Conservation (phyloP, 2,329 filamentous ascomycete genomes). For the Stromatinia cepivora region DNA sequence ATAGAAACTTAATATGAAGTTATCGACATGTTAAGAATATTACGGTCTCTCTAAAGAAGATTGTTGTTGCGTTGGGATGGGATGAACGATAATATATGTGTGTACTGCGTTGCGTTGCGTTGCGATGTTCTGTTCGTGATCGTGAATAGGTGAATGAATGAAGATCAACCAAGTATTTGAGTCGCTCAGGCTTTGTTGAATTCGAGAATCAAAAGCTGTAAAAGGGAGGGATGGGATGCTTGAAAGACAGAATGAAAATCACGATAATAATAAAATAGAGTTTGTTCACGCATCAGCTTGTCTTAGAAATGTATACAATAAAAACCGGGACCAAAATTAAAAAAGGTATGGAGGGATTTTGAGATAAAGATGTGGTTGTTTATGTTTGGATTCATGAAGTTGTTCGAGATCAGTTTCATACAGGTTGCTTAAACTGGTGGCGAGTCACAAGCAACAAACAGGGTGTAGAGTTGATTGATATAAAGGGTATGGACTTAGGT, state of each 20-base stretch:
- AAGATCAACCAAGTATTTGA: neutral
- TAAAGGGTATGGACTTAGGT: neutral
- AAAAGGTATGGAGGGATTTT: neutral
- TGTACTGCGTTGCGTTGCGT: neutral
- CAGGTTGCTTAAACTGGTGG: constrained; percentile 2
- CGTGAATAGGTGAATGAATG: neutral
- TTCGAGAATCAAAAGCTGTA: neutral
- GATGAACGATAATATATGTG: neutral
- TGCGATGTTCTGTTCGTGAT: neutral
- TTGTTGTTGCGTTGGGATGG: neutral
- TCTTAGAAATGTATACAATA: neutral
- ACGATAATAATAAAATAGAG: constrained; percentile 5
- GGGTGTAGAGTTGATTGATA: neutral
- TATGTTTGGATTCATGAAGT: constrained; percentile 12
- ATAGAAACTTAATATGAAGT: constrained; percentile 23
- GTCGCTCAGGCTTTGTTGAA: constrained; percentile 1
- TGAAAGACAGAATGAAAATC: neutral
- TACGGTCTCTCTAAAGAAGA: neutral
- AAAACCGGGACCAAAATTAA: neutral
- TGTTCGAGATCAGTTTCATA: constrained; percentile 17
- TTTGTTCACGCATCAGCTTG: neutral
- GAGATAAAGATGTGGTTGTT: neutral
- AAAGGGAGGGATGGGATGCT: neutral
- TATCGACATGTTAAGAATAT: constrained; percentile 16
- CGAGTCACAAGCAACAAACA: neutral